Conservation (phyloP, 257 asterid species). For the Anisodus tanguticus region DNA sequence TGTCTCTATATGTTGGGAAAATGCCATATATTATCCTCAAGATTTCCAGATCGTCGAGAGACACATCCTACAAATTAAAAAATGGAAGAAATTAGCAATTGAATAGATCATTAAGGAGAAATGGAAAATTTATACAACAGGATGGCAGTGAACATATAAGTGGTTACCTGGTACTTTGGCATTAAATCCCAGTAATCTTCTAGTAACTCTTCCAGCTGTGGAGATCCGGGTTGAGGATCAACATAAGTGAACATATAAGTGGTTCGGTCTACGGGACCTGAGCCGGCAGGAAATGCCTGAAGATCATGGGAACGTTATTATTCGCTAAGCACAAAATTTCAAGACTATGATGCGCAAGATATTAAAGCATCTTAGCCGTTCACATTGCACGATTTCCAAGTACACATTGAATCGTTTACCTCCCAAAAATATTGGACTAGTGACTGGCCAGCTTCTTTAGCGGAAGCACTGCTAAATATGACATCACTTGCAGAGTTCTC, state of each 20-base stretch:
- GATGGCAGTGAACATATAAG: conserved; percentile 74
- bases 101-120: background rate
- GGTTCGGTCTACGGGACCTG: conserved; percentile 85
- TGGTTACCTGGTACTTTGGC: conserved; percentile 91
- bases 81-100: background rate
- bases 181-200: conserved; percentile 96
- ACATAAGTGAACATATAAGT: conserved; percentile 95
- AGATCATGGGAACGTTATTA: conserved; percentile 33
- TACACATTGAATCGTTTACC: conserved; percentile 47
- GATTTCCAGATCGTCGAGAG: conserved; percentile 69
- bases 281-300: conserved; percentile 98
- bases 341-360: background rate
- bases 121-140: background rate
- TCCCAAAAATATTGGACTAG: conserved; percentile 95
- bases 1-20: conserved; percentile 92
- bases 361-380: background rate
- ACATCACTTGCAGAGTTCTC: conserved; percentile 82
- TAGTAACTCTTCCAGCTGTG: conserved; percentile 80
- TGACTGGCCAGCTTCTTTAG: conserved; percentile 71
- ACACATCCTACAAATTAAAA: conserved; percentile 53
- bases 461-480: conserved; percentile 74
- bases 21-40: conserved; percentile 88
- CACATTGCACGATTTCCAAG: conserved; percentile 14
- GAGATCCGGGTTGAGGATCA: conserved; percentile 80
- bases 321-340: background rate